Base-by-base conservation (phyloP, 331 rosid genomes). In the Stylosanthes scabra region DNA sequence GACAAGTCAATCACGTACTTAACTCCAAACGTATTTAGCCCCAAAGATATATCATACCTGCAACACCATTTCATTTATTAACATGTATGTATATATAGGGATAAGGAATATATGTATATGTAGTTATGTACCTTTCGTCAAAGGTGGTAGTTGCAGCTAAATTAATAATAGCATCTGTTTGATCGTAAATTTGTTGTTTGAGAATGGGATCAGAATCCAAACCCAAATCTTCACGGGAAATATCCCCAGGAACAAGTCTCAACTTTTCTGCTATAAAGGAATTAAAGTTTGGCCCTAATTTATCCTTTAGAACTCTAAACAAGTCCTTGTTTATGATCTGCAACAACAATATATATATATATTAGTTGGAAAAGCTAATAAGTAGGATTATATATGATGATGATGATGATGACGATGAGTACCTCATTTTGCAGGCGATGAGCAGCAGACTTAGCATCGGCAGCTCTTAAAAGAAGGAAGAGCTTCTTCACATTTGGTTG, bases 401-500 rank as follows among this genome's bases (percentile, higher is more conserved):
- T 20, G 25, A 20, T 20, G 25, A 20, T 20, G 25, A 20, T 20
- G 25, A 20, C 1, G 25, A 20, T 20, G 25, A 20, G 12, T 75
- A 93, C 97, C 89, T 91, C 97, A 44, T 66, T 84, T 20, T 89
- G 83, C 64, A 94, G 63, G 27, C 99, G 96, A 6, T 84, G 87
- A 7, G 83, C 46, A 44, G 99, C 99, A 47, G 90, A 62, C 79
- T 85, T 91, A 9, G 81, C 66, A 72, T 94, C 97, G 0, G 77
- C 10, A 14, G 97, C 99, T 71, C 97, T 80, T 77, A 94, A 42
- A 31, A 94, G 99, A 60, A 94, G 93, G 78, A 84, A 91, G 12
- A 89, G 74, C 81, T 88, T 86, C 82, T 91, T 89, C 69, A 91
- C 91, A 66, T 94, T 88, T 25, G 99, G 99, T 74, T 94, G 99